Evolutionary conservation across 768 basidiomycete species (phyloP), one percentile per base, ranked within the genome.

Genomic region (Mycena kentingensis): DNA sequence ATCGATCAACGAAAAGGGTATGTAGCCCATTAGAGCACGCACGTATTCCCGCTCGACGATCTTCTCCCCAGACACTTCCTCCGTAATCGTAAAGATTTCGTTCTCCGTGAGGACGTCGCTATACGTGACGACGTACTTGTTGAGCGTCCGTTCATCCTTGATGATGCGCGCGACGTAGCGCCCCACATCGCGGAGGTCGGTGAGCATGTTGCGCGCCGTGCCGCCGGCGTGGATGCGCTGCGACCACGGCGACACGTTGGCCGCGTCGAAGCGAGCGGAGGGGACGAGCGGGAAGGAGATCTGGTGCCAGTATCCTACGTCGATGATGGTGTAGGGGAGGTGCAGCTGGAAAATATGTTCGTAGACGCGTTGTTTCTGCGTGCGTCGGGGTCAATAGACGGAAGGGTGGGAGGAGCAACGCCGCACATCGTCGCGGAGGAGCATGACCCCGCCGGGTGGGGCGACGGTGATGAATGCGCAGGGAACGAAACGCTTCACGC

Each of bases 271-370:
- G n/a, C n/a, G n/a, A n/a, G 44, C 54, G 8, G 58, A 48, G 13
- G 55, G 42, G 12, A 60, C 39, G 15, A 41, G 39, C 16, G 54
- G 52, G n/a, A 47, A 54, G 18, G 58, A 39, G 6, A 59, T 12
- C 47, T 69, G 65, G 57, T 61, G 60, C 69, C 69, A 70, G 53
- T 57, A 67, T 10, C 69, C 67, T 16, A 66, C 64, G 41, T 68
- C 67, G 46, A 70, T 65, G 52, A 67, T 64, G 8, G 69, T 69
- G 45, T 70, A 63, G 1, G 57, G 51, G 3, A 67, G 46, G 28
- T 58, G 63, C 13, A 63, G 50, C 8, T 57, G 58, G 13, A 60
- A 34, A 42, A 69, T 43, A 48, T 62, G 66, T 4, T 65, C 60
- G 24, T 60, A 60, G 19, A 69, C 60, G 7, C 51, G 60, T 3